Base-by-base conservation (phyloP, 768 basidiomycete species). In the Hirschioporus abietinus region DNA sequence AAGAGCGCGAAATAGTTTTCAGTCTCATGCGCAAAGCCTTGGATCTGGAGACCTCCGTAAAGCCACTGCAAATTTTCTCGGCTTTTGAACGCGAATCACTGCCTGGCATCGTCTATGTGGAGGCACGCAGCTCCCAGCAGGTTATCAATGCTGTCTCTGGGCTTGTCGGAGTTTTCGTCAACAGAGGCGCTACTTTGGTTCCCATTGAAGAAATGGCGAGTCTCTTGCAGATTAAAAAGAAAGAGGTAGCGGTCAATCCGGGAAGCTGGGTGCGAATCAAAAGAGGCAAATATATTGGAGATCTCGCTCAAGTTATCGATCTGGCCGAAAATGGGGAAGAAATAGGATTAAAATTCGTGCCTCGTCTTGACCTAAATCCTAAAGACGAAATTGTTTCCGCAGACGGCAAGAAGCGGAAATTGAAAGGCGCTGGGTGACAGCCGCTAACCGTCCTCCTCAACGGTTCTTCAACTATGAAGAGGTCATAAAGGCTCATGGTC, bases 171-270 rank as follows among this genome's bases (percentile, higher is more conserved):
- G 88, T 99, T 65, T 99, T 95, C 76, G 84, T 88, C 30, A 88
- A 86, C 72, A 88, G 91, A 63, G 92, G 92, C 18, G 86, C 94
- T 68, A 83, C 84, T 23, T 84, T 97, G 35, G 95, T 98, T 0
- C 95, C 95, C 7, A 95, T 98, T 67, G 92, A 96, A 72, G 97
- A 99, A 80, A 99, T 99, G 96, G 94, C 97, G 20, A 93, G 92
- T 67, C 80, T 99, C 42, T 83, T 99, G 70, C 92, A 93, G 74
- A 97, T 97, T 73, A 98, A 96, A 82, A 96, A 96, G 79, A 91
- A 95, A 74, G 93, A 95, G 69, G 78, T 90, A 60, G 90, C 91
- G 0, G 85, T 98, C 58, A 86, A 86, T 20, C 88, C 89, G 0
- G 95, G 94, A 23, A 92, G 88, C 71, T 99, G 97, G 97, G 95